phyloP scores from a whole-genome alignment of 805 yeast species.

The Saturnispora sanitii region DNA sequence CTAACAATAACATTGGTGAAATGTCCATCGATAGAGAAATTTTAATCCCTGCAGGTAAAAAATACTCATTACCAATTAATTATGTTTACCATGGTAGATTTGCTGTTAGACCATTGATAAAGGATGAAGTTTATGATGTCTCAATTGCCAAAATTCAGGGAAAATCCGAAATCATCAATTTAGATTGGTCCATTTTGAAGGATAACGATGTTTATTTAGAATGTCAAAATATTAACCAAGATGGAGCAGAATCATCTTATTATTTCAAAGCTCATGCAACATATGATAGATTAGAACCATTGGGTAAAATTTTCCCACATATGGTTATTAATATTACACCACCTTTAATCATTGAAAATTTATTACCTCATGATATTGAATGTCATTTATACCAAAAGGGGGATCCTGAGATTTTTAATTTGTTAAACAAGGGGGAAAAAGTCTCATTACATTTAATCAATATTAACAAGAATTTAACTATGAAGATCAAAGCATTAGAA shows the following conservation, averaged over 20 bases:
- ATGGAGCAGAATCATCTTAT: slow-evolving; percentile 28
- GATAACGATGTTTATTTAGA: slow-evolving; percentile 43
- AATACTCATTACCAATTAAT: slow-evolving; percentile 66
- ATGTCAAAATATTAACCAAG: slow-evolving; percentile 38
- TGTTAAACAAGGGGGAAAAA: slow-evolving; percentile 53
- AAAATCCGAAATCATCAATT: slow-evolving; percentile 10
- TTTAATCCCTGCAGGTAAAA: slow-evolving; percentile 43
- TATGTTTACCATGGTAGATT: slow-evolving; percentile 50
- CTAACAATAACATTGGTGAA: slow-evolving; percentile 25
- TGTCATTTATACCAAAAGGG: slow-evolving; percentile 73
- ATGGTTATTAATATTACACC: slow-evolving; percentile 70
- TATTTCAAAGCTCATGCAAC: slow-evolving; percentile 66
- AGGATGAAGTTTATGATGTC: slow-evolving; percentile 51
- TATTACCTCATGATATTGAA: slow-evolving; percentile 71
- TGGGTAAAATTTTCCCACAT: slow-evolving; percentile 73
- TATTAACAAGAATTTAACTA: slow-evolving; percentile 43
- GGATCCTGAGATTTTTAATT: slow-evolving; percentile 55
- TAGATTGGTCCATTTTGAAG: slow-evolving; percentile 58
- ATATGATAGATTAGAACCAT: slow-evolving; percentile 56
- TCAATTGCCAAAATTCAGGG: slow-evolving; percentile 36
- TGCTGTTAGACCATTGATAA: slow-evolving; percentile 51
- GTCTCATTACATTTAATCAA: slow-evolving; percentile 74
- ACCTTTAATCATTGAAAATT: slow-evolving; percentile 76
- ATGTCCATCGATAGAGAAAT: slow-evolving; percentile 26
- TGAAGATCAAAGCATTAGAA: slow-evolving; percentile 56